Base-by-base conservation (phyloP, 1,284 basidiomycete genomes). In the Ganoderma resinaceum region DNA sequence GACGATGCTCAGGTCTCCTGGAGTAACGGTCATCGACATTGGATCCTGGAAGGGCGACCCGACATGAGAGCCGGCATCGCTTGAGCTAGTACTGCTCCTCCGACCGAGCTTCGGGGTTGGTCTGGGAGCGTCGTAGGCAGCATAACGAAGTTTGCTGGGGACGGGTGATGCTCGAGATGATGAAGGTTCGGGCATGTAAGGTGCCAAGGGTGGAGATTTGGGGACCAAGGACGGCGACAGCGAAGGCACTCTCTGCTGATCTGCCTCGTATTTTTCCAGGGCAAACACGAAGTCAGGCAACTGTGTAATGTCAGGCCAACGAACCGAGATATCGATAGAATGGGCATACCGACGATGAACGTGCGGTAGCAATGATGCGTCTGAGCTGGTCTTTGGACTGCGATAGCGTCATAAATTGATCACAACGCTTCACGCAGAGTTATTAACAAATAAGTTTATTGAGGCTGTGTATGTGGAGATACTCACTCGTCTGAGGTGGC, bases 201-300 rank as follows among this genome's bases (percentile, higher is more conserved):
- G 46, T 31, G 65, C 66, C 18, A 70, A 55, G 16, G 59, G 74
- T 52, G 67, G 78, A 63, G 71, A 76, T 43, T 68, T 71, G 63
- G 69, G 64, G 18, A 57, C 38, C 40, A 33, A 76, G 46, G 61
- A 71, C 64, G 64, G 67, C 37, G 70, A 72, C 4, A 65, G 67
- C 23, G 76, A 65, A 43, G 71, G 66, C 62, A 70, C 62, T n/a
- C 66, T 60, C 37, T 60, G 57, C 18, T 69, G 65, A 3, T 63
- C 53, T n/a, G 72, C 67, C 61, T 73, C 73, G 66, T 74, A 76
- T 63, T 75, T 76, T 70, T 87, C 82, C 46, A 93, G 77, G 2
- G 89, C 83, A 35, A 79, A 71, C 40, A 90, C 77, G 67, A 94
- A 91, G 73, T 91, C 91, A 6, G 92, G 92, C 49, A 94, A 83